A percentile compares a stretch with the other conserved stretches of the same genome.
phyloP scores from a whole-genome alignment of 805 yeast species.

The Wickerhamiella allomyrinae region DNA sequence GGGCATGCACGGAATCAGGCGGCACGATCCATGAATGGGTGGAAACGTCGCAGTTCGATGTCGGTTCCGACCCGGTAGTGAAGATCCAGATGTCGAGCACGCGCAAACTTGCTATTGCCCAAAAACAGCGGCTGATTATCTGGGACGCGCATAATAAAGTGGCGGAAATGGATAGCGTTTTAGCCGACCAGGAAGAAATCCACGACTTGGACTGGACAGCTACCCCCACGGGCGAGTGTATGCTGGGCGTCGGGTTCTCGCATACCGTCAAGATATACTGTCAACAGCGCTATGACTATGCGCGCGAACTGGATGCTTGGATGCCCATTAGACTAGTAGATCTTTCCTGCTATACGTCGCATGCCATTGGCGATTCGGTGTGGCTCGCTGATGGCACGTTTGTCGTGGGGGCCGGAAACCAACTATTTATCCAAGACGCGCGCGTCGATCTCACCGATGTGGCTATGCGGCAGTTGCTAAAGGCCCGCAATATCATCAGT shows the following conservation, averaged over 20 bases:
- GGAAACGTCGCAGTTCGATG: background rate
- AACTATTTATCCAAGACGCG: slow-evolving; percentile 69
- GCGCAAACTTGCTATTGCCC: slow-evolving; percentile 63
- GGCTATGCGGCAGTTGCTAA: slow-evolving; percentile 39
- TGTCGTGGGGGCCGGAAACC: slow-evolving; percentile 82
- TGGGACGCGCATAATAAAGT: slow-evolving; percentile 67
- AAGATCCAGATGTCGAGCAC: slow-evolving; percentile 61
- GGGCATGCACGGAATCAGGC: background rate
- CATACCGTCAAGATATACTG: slow-evolving; percentile 53
- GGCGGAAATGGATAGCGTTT: slow-evolving; percentile 58
- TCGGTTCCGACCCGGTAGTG: slow-evolving; percentile 13
- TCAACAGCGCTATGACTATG: slow-evolving; percentile 78
- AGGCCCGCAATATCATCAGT: slow-evolving; percentile 30
- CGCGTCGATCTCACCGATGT: slow-evolving; percentile 41
- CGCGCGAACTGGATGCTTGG: slow-evolving; percentile 66
- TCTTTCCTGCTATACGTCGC: slow-evolving; percentile 56
- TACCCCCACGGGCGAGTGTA: slow-evolving; percentile 47
- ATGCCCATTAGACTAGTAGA: slow-evolving; percentile 61
- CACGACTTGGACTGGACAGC: slow-evolving; percentile 83
- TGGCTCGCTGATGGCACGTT: slow-evolving; percentile 73
- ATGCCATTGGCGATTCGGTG: slow-evolving; percentile 72
- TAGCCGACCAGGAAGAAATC: slow-evolving; percentile 32
- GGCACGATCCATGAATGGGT: background rate
- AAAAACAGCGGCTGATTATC: slow-evolving; percentile 42
- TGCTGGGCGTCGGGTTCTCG: slow-evolving; percentile 67